Conservation (phyloP, 495 filamentous ascomycete species). For the Penicillium waksmanii region DNA sequence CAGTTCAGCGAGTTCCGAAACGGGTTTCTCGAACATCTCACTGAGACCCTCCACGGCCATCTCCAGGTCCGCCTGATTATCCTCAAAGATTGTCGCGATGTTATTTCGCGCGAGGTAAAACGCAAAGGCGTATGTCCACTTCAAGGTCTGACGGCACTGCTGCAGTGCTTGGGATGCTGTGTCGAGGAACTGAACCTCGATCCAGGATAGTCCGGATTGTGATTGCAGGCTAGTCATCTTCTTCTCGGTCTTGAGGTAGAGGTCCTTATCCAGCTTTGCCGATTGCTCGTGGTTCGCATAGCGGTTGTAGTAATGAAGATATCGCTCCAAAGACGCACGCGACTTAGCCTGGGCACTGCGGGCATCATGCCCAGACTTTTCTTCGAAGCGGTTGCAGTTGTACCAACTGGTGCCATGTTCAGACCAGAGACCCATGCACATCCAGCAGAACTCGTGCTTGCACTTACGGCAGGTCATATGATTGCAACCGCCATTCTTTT, state of each 20-base stretch:
- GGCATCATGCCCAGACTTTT: conserved; percentile 89
- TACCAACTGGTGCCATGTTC: conserved; percentile 99
- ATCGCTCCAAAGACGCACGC: conserved; percentile 85
- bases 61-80: conserved; percentile 97
- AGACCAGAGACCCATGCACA: conserved; percentile 99
- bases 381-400: conserved; percentile 96
- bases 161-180: conserved; percentile 92
- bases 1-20: conserved; percentile 75
- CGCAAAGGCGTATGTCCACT: conserved; percentile 99
- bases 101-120: conserved; percentile 96
- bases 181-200: conserved; percentile 95
- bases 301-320: conserved; percentile 97
- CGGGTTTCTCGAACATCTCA: conserved; percentile 97
- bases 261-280: conserved; percentile 93
- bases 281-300: conserved; percentile 99
- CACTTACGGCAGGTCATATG: conserved; percentile 99
- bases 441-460: conserved; percentile 99
- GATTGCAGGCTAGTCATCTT: conserved; percentile 97
- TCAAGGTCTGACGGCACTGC: conserved; percentile 93
- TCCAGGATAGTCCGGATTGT: conserved; percentile 95
- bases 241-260: conserved; percentile 94
- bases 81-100: conserved; percentile 94
- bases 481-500: conserved; percentile 99
- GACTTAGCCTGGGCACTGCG: conserved; percentile 89
- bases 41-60: conserved; percentile 93